A percentile compares a stretch with the other conserved stretches of the same genome.
Conservation (phyloP, 2,329 filamentous ascomycete species). For the Colletotrichum navitas region DNA sequence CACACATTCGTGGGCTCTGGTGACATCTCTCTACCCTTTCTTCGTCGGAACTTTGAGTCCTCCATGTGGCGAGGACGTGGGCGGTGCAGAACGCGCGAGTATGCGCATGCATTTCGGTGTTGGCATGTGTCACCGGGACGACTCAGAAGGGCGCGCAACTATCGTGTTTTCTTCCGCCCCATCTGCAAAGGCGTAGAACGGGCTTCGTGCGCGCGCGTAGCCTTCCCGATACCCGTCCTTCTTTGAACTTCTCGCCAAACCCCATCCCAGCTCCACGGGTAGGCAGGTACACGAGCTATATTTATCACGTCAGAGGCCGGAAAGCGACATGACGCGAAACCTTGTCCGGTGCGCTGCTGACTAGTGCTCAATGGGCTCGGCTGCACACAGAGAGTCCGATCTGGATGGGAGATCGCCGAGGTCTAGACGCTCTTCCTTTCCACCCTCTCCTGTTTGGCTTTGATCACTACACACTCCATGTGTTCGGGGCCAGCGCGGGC, state of each 20-base stretch:
- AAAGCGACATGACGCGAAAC: not conserved
- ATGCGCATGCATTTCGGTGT: not conserved
- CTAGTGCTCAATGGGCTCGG: not conserved
- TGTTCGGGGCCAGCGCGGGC: not conserved
- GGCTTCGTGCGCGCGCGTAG: not conserved
- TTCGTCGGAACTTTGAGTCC: not conserved
- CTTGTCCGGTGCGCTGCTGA: not conserved
- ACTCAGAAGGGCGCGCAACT: not conserved
- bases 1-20: not conserved
- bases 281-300: not conserved
- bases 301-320: not conserved
- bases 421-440: not conserved
- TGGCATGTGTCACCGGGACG: not conserved
- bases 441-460: not conserved
- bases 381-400: not conserved
- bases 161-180: not conserved
- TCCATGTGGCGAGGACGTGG: not conserved
- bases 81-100: not conserved
- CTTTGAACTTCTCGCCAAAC: not conserved
- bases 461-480: not conserved
- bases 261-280: not conserved
- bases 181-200: not conserved
- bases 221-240: no score
- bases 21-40: not conserved
- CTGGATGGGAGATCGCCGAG: not conserved